Evolutionary conservation across 2,329 filamentous ascomycete species (phyloP).

Genomic region (Diplodia sapinea): DNA sequence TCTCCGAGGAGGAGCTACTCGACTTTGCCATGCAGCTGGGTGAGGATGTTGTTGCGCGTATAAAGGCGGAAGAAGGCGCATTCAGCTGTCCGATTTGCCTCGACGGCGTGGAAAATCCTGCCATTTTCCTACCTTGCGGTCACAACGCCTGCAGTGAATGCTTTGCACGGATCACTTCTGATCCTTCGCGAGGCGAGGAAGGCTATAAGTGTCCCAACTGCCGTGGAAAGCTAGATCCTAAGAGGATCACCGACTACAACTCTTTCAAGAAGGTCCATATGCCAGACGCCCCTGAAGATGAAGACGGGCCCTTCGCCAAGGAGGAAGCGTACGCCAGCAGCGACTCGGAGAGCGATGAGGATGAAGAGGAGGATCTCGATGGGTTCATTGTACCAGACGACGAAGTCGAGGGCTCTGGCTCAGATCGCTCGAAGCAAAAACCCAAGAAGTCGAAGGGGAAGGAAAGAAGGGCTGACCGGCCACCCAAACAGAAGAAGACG

Average conservation of each 20-base stretch:
- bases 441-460: conserved; percentile 34
- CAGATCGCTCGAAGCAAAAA: conserved; percentile 33
- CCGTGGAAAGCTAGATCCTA: conserved; percentile 68
- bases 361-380: conserved; percentile 47
- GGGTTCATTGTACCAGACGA: conserved; percentile 45
- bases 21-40: conserved; percentile 67
- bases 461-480: conserved; percentile 39
- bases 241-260: conserved; percentile 73
- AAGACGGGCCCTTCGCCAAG: conserved; percentile 41
- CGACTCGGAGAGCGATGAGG: conserved; percentile 42
- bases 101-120: conserved; percentile 74
- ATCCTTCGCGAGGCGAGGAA: conserved; percentile 65
- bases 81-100: conserved; percentile 86
- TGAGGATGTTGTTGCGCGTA: conserved; percentile 66
- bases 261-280: conserved; percentile 74
- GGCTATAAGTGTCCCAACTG: conserved; percentile 76
- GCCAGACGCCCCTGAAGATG: conserved; percentile 48
- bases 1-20: conserved; percentile 59
- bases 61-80: conserved; percentile 60
- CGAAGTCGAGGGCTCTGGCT: conserved; percentile 34
- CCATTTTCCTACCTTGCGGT: conserved; percentile 81
- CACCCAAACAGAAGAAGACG: conserved; percentile 48
- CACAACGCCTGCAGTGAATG: conserved; percentile 81
- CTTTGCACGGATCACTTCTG: conserved; percentile 58
- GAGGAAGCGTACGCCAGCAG: conserved; percentile 37